Base-by-base conservation (phyloP, 495 filamentous ascomycete genomes). In the Hyphodiscus hymeniophilus region DNA sequence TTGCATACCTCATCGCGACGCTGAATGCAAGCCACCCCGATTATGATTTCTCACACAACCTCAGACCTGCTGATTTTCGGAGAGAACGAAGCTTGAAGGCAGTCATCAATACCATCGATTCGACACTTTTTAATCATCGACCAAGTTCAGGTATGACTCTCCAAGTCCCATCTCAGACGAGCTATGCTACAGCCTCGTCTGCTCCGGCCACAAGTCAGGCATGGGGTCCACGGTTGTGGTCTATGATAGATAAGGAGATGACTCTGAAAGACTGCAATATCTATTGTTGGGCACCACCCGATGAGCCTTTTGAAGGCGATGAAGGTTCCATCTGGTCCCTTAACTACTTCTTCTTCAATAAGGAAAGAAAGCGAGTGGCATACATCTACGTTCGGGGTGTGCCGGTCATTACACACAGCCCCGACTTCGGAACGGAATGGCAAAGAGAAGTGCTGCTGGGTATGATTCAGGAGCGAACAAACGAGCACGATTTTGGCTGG, bases 281-380 rank as follows among this genome's bases (percentile, higher is more conserved):
- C 35, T 97, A 94, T 62, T 82, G 78, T 17, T 97, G 94, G 66
- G 74, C 81, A 21, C 92, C 92, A 0, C 77, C 84, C 17, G 87
- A 95, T 48, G 85, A 87, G 32, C 79, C 81, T 11, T 90, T 90
- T 48, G 87, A 89, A 48, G 89, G 87, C 20, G 92, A 95, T 50
- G 87, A 94, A 57, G 82, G 85, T 41, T 83, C 90, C 3, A 87
- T 97, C 33, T 98, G 94, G 94, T 90, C 86, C 52, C 70, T 88
- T 47, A 87, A 96, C 62, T 95, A 94, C 64, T 94, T 98, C 71
- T 94, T 97, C 66, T 97, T 95, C 76, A 95, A 92, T 71, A 94
- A 90, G 54, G 68, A 77, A 17, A 75, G 79, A 57, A 98, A 97
- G 69, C 77, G 92, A n/a, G 90, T 98, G 17, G 91, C 87, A 57